These are phyloP conservation scores for Scalesia atractyloides DNA, from an alignment of 129 eudicot genomes.

Conservation along the genomic window DNA sequence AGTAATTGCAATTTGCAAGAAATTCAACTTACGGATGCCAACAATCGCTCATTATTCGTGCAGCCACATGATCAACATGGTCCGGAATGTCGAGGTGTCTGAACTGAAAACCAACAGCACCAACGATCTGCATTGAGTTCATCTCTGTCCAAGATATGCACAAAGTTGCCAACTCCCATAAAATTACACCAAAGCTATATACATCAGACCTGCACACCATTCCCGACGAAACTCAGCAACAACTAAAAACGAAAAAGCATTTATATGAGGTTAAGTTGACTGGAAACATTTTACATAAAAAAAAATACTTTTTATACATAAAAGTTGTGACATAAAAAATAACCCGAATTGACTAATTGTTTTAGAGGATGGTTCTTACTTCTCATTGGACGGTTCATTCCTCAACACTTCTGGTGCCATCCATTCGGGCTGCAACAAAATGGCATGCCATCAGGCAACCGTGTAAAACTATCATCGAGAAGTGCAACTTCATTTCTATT, in stretches of 20 bases:
- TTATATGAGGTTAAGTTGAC: too few species aligned
- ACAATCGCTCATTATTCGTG: slow-evolving; percentile 65
- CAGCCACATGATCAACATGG: slow-evolving; percentile 59
- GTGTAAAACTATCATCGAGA: too few species aligned
- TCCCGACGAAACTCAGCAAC: background rate
- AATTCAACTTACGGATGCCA: slow-evolving; percentile 62
- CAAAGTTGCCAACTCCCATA: slow-evolving; percentile 92
- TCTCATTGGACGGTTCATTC: slow-evolving; percentile 90
- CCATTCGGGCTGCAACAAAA: slow-evolving; percentile 94
- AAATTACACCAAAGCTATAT: slow-evolving; percentile 70
- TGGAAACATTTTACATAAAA: too few species aligned
- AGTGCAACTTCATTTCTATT: too few species aligned
- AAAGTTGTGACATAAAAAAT: too few species aligned
- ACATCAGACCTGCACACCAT: slow-evolving; percentile 68
- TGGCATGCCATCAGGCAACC: slow-evolving; percentile 7
- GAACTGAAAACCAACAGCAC: slow-evolving; percentile 88
- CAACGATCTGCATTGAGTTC: slow-evolving; percentile 97
- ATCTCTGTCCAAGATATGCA: slow-evolving; percentile 85
- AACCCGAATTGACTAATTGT: background rate
- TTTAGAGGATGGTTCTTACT: slow-evolving; percentile 48
- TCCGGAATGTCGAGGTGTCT: slow-evolving; percentile 74
- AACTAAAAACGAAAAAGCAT: too few species aligned
- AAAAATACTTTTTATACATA: background rate
- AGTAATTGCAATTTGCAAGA: too few species aligned
- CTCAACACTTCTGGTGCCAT: slow-evolving; percentile 98